Evolutionary conservation across 2,329 filamentous ascomycete genomes (phyloP), one percentile per base, ranked within the genome.

Genomic region (Exophiala oligosperma): DNA sequence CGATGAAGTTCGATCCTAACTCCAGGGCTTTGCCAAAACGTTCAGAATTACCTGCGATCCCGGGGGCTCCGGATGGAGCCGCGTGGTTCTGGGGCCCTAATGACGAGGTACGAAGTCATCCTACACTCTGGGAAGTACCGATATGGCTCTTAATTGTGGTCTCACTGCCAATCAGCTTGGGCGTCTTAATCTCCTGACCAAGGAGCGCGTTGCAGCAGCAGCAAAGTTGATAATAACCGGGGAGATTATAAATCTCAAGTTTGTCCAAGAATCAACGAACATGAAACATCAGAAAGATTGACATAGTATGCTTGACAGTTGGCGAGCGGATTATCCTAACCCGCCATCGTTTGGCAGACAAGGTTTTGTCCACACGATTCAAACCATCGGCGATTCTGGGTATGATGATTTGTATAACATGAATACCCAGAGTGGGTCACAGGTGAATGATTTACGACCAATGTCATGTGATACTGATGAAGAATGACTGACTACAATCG

Each of bases 161-260:
- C 17, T 17, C 17, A 17, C 17, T 17, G 17, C 17, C 17, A 17
- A 17, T 17, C 40, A 83, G 47, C 29, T 78, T 48, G 78, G 78
- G 11, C 74, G 81, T 47, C 66, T 84, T 38, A 84, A 85, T 56
- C 76, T 84, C 4, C 72, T 84, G 9, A 84, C 81, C 0, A 80
- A 81, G 0, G 69, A 73, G 3, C 74, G 81, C n/a, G 81, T 84
- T 24, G 77, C 79, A 43, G 76, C 76, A 14, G 81, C 83, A 2
- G 70, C 77, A 1, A 73, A 72, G 41, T 80, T 84, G 63, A 83
- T 85, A 54, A 71, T 70, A 49, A 80, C 78, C 2, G 82, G 83
- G n/a, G 79, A 84, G 49, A 77, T 83, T 60, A 73, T 84, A 1
- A 75, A 79, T 14, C 71, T 83, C 32, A 79, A 84, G 54, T 56